Conservation (phyloP, 768 basidiomycete genomes). For the Boletus coccyginus region DNA sequence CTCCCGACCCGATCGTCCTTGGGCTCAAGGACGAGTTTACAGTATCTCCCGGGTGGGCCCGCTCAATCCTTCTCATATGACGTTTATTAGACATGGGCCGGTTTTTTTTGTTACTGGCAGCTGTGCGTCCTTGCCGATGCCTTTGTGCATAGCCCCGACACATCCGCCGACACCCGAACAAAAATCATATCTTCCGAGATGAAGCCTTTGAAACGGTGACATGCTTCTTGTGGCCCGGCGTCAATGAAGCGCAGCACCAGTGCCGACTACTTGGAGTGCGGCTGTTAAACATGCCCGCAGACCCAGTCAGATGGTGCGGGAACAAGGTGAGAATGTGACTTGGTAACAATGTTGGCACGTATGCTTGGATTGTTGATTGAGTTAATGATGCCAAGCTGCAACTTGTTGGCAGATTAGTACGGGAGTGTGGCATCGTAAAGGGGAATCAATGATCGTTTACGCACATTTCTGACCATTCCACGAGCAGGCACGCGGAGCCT, state of each 20-base stretch:
- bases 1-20: conserved; percentile 2
- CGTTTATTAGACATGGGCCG: conserved; percentile 9
- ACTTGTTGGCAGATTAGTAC: too few relatives aligned
- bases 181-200: not conserved
- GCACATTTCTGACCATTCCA: conserved; percentile 11
- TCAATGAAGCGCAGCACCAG: not conserved
- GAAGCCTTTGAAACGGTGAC: conserved; percentile 6
- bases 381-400: too few relatives aligned
- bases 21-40: not conserved
- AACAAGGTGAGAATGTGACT: not conserved
- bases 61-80: conserved; percentile 5
- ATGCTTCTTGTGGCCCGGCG: not conserved
- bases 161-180: not conserved
- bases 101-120: not conserved
- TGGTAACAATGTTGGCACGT: not conserved
- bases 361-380: not conserved
- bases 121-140: conserved; percentile 7
- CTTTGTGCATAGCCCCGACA: conserved; percentile 12
- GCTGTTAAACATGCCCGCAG: not conserved
- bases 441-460: conserved; percentile 4
- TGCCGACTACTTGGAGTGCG: not conserved
- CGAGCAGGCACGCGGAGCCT: conserved; percentile 11
- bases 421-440: not conserved
- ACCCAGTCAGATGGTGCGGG: not conserved
- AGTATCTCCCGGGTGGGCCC: not conserved